Conservation (phyloP, 1,284 basidiomycete species). For the Austropuccinia psidii region DNA sequence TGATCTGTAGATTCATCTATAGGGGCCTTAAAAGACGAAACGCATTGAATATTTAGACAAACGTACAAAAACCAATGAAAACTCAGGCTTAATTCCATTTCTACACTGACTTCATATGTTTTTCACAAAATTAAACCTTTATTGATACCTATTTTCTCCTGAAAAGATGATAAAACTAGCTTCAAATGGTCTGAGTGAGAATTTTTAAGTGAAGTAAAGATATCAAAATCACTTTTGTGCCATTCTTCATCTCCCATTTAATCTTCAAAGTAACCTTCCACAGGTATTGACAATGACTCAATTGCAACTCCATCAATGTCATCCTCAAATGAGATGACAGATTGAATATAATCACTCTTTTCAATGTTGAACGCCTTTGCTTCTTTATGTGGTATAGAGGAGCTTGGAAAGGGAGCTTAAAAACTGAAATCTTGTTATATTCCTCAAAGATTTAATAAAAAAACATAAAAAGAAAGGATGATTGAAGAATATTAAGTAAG, state of each 20-base stretch:
- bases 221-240: background rate
- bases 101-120: no score
- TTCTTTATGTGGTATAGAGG: background rate
- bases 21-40: no score
- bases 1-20: background rate
- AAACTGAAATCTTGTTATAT: background rate
- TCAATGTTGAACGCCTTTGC: background rate
- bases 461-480: background rate
- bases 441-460: background rate
- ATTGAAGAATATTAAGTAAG: background rate
- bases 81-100: no score
- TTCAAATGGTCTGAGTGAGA: no score
- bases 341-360: background rate
- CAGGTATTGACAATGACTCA: conserved; percentile 26
- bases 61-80: no score
- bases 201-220: no score
- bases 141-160: no score
- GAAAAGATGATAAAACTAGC: no score
- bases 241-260: background rate
- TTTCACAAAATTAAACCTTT: no score
- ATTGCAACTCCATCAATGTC: conserved; percentile 35
- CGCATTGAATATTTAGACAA: no score
- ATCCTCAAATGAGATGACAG: conserved; percentile 2
- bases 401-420: background rate
- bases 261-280: conserved; percentile 12